phyloP scores from a whole-genome alignment of 176 grass and related monocot species.

The Cenchrus purpureus region DNA sequence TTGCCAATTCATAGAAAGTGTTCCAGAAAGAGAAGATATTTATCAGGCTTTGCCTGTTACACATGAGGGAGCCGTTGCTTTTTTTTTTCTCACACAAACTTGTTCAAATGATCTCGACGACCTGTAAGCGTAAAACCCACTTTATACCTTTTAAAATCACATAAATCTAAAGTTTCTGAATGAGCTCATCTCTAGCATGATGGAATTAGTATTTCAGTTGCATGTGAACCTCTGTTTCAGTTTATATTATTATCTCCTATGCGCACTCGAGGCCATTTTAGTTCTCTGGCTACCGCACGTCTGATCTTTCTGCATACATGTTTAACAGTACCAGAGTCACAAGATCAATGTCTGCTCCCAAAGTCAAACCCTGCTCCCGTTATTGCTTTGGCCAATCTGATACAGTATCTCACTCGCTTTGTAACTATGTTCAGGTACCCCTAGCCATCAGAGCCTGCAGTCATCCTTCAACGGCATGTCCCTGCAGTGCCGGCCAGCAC shows the following conservation, averaged over 20 bases:
- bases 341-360: neutral
- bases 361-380: neutral
- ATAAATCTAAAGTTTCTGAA: neutral
- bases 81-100: neutral
- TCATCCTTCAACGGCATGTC: constrained; percentile 59
- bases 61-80: neutral
- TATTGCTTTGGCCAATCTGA: neutral
- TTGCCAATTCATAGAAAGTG: neutral
- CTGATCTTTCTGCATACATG: neutral
- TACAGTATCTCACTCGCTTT: neutral
- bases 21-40: neutral
- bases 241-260: neutral
- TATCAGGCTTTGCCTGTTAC: neutral
- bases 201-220: neutral
- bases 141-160: neutral
- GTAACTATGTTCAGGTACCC: constrained; percentile 26
- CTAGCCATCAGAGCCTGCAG: constrained; percentile 39
- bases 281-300: neutral
- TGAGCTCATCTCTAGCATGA: neutral
- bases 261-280: constrained; percentile 9
- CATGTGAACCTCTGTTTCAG: neutral
- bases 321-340: neutral
- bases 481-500: constrained; percentile 38
- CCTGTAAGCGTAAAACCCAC: neutral
- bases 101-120: neutral